Base-by-base conservation (phyloP, 2,329 filamentous ascomycete species). In the Ophiostoma angusticollis region DNA sequence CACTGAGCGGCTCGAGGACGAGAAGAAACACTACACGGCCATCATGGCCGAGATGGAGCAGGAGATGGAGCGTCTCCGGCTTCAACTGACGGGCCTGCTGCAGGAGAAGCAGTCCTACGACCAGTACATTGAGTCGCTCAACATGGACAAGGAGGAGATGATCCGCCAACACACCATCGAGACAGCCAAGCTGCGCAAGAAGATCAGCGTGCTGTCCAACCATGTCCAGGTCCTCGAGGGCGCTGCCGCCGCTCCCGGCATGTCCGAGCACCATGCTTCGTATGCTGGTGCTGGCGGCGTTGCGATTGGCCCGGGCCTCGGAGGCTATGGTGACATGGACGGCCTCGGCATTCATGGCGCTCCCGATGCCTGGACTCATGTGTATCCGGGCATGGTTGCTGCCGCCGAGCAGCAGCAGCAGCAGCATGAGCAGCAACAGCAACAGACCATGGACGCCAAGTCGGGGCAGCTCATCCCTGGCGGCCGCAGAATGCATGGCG, bases 1-100 rank as follows among this genome's bases (percentile, higher is more conserved):
- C 64, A 96, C 91, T 24, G 91, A 96, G 64, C 80, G 91, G 52
- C 75, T 96, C 32, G 91, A 96, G 60, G 82, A 91, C 59, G 89
- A 96, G 67, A 95, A 96, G 72, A 95, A 95, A 68, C 75, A 83
- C 43, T 93, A 77, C 65, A 83, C 80, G 40, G 72, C 74, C 50
- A 65, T 83, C 55, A 83, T 95, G 55, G 73, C 65, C 49, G 72
- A 80, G 40, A 70, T 95, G 54, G 84, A 95, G 55, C 81, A 91
- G 42, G 78, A 84, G 49, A 65, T 93, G 48, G 65, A 67, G 38
- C 70, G 74, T 42, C 68, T 87, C 52, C 77, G 79, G 50, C 58
- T 77, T 32, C 76, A 80, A 54, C 65, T 84, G 58, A 72, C 84
- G 56, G 74, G 82, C 54, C 76, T 80, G 57, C 66, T 77, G 48